A percentile compares a stretch with the other conserved stretches of the same genome.
These are phyloP conservation scores for Testicularia cyperi DNA, from an alignment of 1,284 basidiomycete species.

Conservation along the genomic window DNA sequence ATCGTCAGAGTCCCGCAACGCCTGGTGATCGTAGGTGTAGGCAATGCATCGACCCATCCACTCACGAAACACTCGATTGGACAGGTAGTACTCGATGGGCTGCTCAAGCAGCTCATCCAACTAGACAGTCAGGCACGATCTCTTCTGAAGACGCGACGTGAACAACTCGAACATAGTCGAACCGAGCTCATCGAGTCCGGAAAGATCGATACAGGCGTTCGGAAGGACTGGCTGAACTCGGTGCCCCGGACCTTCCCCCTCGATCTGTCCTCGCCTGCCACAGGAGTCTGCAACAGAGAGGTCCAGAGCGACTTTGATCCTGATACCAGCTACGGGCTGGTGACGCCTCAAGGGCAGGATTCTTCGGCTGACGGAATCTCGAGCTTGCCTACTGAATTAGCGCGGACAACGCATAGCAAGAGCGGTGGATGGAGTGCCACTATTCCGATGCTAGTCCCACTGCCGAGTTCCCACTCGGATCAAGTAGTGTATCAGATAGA, in stretches of 20 bases:
- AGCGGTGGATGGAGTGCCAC: conserved; percentile 5
- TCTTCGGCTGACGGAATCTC: too few species aligned
- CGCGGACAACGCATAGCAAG: neutral
- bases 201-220: neutral
- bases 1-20: conserved; percentile 3
- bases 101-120: conserved; percentile 3
- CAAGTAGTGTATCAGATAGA: conserved; percentile 7
- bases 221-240: conserved; percentile 2
- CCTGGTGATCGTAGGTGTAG: conserved; percentile 21
- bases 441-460: conserved; percentile 2
- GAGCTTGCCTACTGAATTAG: neutral
- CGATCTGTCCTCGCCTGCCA: neutral
- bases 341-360: too few species aligned
- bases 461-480: neutral
- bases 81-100: conserved; percentile 21
- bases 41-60: conserved; percentile 32
- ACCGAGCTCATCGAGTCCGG: conserved; percentile 1
- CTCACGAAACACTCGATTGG: conserved; percentile 26
- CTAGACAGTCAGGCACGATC: neutral
- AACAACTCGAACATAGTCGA: conserved; percentile 2
- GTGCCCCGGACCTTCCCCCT: neutral
- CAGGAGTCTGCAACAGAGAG: neutral
- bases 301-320: too few species aligned
- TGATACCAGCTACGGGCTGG: too few species aligned
- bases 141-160: neutral